Base-by-base conservation (phyloP, 2,329 filamentous ascomycete species). In the Bipolaris sorokiniana region DNA sequence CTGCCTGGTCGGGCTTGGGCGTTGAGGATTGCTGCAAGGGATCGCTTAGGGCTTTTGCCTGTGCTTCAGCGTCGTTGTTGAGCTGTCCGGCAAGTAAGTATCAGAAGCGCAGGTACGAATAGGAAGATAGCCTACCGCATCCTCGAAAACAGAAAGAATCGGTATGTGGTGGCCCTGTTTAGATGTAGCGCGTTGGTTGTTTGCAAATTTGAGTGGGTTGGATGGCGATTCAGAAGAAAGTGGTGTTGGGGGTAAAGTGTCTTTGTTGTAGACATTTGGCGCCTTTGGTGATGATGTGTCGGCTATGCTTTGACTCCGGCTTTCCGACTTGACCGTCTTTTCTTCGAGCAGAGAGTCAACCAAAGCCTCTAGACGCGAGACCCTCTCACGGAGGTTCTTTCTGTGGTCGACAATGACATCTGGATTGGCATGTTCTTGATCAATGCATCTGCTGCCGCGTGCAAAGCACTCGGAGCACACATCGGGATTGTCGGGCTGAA, bases 391-490 rank as follows among this genome's bases (percentile, higher is more conserved):
- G 16, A 79, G 74, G 60, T 79, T 79, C 67, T 78, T 79, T 57
- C 77, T 69, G 23, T 78, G 74, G 49, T 78, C 77, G 40, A 78
- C 74, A 26, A 78, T 65, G 45, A 76, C 63, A 11, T 79, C 76
- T 51, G 72, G 65, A 67, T 74, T 71, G 37, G 75, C 76, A 67
- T 76, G 65, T 54, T 79, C 76, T 59, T 84, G 82, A 48, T 81
- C 73, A 37, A 79, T 73, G 68, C 82, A 84, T 45, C 70, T 65
- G 28, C 76, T 78, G 3, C 76, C 77, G 51, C 81, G 78, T 33
- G 77, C 69, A 48, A 75, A 76, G 69, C 82, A 83, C 62, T 78
- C 79, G 28, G 76, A 76, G 65, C 80, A 83, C 49, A 75, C 67
- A 22, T 74, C 67, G 11, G 74, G 72, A 48, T 74, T 77, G 36